phyloP scores from a whole-genome alignment of 1,284 basidiomycete genomes.

The Microbotryomycetes sp. region DNA sequence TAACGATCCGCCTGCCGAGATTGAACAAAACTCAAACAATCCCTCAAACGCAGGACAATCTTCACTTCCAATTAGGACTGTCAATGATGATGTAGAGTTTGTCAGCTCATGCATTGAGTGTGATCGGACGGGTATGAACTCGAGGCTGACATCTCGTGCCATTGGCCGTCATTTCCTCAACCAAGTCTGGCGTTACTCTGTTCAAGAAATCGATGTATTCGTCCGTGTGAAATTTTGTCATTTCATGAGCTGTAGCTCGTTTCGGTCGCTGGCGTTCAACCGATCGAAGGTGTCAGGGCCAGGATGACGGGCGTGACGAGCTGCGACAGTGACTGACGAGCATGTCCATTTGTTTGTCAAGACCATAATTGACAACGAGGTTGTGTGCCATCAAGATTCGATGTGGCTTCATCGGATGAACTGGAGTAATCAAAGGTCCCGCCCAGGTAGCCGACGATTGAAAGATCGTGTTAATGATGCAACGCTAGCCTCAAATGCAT shows the following conservation, averaged over 20 bases:
- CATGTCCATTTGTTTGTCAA: constrained; percentile 85
- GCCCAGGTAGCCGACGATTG: not conserved
- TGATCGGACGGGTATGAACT: not conserved
- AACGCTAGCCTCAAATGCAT: not conserved
- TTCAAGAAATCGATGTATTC: constrained; percentile 91
- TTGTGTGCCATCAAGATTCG: constrained; percentile 89
- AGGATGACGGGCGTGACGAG: not conserved
- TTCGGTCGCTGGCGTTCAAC: constrained; percentile 60
- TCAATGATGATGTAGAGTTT: not conserved
- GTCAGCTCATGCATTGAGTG: too few species aligned
- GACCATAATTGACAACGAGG: constrained; percentile 79
- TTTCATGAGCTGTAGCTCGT: constrained; percentile 69
- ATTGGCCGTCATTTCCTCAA: constrained; percentile 71
- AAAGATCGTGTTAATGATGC: not conserved
- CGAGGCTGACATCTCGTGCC: constrained; percentile 66
- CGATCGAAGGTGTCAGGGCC: not conserved
- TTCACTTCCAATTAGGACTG: constrained; percentile 74
- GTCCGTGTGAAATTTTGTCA: constrained; percentile 94
- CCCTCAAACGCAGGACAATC: constrained; percentile 97
- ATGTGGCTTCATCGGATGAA: constrained; percentile 45
- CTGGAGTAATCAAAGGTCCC: constrained; percentile 1
- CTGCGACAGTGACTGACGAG: constrained; percentile 52
- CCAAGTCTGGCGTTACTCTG: constrained; percentile 81
- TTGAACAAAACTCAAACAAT: constrained; percentile 93
- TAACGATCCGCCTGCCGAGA: constrained; percentile 90